Base-by-base conservation (phyloP, 495 filamentous ascomycete species). In the Xylaria bambusicola region DNA sequence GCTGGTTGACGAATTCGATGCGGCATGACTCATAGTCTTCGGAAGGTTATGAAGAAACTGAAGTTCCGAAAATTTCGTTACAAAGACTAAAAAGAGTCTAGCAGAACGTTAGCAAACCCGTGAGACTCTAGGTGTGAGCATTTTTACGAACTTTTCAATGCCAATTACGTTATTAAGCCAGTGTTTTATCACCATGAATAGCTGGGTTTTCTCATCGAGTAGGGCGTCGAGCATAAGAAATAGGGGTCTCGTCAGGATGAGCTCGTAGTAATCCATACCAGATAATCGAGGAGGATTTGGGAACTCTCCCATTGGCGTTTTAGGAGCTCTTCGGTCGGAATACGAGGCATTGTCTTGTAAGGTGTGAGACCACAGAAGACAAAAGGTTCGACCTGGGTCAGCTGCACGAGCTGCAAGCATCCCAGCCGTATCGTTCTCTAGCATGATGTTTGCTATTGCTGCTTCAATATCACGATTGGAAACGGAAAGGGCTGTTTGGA, bases 141-240 rank as follows among this genome's bases (percentile, higher is more conserved):
- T 35, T 44, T 6, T 2, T 36, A 75, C 77, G 60, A 75, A 87
- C 81, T 81, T 84, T 54, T 86, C 82, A 62, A 90, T 74, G n/a
- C 79, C 83, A 45, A 86, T 75, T 17, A 95, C 75, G 45, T 83
- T 89, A 64, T 89, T 87, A 7, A 98, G 75, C 94, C 94, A 98
- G 40, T 82, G 84, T 60, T 88, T 85, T 20, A 90, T 84, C 53
- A 87, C 87, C 69, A 89, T 85, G 35, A 85, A 91, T 29, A 89
- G 69, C 65, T 93, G 90, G 10, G 84, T 86, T 23, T 83, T 82
- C 62, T 88, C 88, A 52, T 93, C 88, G 20, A 80, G 71, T 0
- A 97, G 77, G 10, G 88, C 82, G 70, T 98, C 93, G 33, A 98
- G 78, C 59, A 95, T 80, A 29, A 96, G 75, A 56, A 97, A 88